phyloP scores from a whole-genome alignment of 345 rosid species.

The Sonneratia alba region DNA sequence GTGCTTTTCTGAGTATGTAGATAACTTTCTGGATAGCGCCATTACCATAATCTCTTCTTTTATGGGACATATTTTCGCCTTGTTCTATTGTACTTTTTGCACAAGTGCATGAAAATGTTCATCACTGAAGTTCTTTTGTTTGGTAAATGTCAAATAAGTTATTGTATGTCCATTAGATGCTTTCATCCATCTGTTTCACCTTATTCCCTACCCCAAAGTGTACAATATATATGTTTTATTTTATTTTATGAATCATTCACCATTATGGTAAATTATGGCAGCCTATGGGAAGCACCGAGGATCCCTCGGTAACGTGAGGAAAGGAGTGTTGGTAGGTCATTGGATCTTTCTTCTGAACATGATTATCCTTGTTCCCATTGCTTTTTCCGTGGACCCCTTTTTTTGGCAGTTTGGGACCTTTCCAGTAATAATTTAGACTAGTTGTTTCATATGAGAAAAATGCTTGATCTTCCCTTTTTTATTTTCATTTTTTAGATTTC shows the following conservation, averaged over 20 bases:
- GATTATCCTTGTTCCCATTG: neutral
- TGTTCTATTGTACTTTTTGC: neutral
- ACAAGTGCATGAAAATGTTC: neutral
- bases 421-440: neutral
- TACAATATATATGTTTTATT: neutral
- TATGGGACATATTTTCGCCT: neutral
- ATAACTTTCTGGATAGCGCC: conserved; percentile 3
- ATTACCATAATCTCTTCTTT: conserved; percentile 2
- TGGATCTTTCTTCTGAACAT: neutral
- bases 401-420: neutral
- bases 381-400: neutral
- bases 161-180: neutral
- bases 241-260: conserved; percentile 10
- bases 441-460: neutral
- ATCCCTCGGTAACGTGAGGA: conserved; percentile 87
- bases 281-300: conserved; percentile 83
- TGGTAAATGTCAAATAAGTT: neutral
- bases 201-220: too few species aligned
- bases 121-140: neutral
- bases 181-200: neutral
- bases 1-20: conserved; percentile 82
- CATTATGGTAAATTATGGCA: conserved; percentile 15
- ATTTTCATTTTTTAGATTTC: conserved; percentile 47
- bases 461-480: neutral
- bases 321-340: conserved; percentile 87